Percentiles rank a stretch among this genome's conserved stretches.
Conservation (phyloP, 768 basidiomycete genomes). For the Clitopilus passeckerianus region DNA sequence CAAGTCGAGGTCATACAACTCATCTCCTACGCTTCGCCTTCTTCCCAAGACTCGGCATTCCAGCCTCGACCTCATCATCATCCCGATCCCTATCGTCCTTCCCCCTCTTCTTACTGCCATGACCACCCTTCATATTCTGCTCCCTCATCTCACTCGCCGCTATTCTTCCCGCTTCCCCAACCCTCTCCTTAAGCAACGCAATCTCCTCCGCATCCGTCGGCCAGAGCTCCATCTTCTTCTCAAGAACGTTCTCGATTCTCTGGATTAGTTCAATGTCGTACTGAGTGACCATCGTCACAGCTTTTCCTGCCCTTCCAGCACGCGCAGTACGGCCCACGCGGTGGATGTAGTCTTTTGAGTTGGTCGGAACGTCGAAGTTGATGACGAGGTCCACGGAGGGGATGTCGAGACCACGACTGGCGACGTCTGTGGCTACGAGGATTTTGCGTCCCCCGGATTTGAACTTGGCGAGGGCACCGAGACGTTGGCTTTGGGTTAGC, state of each 20-base stretch:
- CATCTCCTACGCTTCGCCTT: slow-evolving; percentile 38
- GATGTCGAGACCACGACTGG: slow-evolving; percentile 93
- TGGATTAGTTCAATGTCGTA: slow-evolving; percentile 97
- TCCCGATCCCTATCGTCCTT: slow-evolving; percentile 84
- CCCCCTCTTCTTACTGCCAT: slow-evolving; percentile 34
- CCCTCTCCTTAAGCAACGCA: slow-evolving; percentile 80
- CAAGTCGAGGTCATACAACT: background rate
- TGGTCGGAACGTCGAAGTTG: slow-evolving; percentile 96
- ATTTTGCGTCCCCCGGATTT: slow-evolving; percentile 90
- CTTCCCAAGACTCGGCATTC: slow-evolving; percentile 68
- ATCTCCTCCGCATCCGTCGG: slow-evolving; percentile 87
- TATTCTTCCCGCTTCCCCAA: slow-evolving; percentile 76
- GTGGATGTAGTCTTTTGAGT: slow-evolving; percentile 99
- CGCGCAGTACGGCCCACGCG: slow-evolving; percentile 96
- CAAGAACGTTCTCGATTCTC: slow-evolving; percentile 89
- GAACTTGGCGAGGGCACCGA: slow-evolving; percentile 93
- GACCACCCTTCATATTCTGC: slow-evolving; percentile 41
- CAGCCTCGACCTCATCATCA: slow-evolving; percentile 89
- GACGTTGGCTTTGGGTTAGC: slow-evolving; percentile 86
- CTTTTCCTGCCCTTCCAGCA: slow-evolving; percentile 95
- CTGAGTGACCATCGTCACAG: slow-evolving; percentile 96
- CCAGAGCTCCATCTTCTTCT: slow-evolving; percentile 89
- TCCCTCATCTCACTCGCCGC: slow-evolving; percentile 85
- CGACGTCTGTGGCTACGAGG: slow-evolving; percentile 94
- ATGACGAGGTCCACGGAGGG: slow-evolving; percentile 95